Conservation (phyloP, 805 yeast species). For the Barnettozyma vustinii region DNA sequence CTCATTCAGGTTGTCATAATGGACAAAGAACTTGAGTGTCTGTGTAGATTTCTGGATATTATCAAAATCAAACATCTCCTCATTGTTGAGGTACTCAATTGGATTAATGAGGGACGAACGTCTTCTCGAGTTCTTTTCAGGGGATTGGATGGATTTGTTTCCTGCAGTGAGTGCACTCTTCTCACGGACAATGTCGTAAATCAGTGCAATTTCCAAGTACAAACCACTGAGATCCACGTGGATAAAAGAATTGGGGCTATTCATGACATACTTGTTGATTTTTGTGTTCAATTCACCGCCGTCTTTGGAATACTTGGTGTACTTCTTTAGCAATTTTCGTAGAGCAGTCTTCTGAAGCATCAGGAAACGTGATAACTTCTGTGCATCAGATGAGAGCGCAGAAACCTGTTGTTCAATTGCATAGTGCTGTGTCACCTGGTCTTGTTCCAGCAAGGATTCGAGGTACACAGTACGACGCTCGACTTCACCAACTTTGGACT, state of each 20-base stretch:
- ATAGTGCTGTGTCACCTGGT: background rate
- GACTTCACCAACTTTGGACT: conserved; percentile 65
- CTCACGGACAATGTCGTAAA: conserved; percentile 43
- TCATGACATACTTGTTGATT: conserved; percentile 30
- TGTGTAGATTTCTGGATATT: conserved; percentile 31
- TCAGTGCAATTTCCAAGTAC: conserved; percentile 53
- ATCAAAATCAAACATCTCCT: conserved; percentile 32
- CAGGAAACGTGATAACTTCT: conserved; percentile 64
- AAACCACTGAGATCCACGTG: conserved; percentile 54
- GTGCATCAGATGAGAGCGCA: conserved; percentile 45
- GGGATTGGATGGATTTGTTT: conserved; percentile 1
- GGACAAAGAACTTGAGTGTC: conserved; percentile 47
- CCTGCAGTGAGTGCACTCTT: background rate
- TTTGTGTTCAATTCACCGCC: conserved; percentile 23
- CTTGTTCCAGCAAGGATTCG: conserved; percentile 27
- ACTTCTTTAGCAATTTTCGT: conserved; percentile 70
- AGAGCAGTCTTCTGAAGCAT: conserved; percentile 70
- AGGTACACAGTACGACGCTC: conserved; percentile 42
- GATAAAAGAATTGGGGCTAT: conserved; percentile 51
- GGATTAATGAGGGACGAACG: conserved; percentile 16
- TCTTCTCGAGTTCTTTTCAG: conserved; percentile 2
- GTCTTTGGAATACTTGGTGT: conserved; percentile 38
- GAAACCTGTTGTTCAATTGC: conserved; percentile 6
- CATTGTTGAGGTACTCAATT: conserved; percentile 14
- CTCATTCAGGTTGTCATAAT: conserved; percentile 53